Evolutionary conservation across 192 early-diverging fungal species (phyloP), one percentile per base, ranked within the genome.

Genomic region (Chytriomyces confervae): DNA sequence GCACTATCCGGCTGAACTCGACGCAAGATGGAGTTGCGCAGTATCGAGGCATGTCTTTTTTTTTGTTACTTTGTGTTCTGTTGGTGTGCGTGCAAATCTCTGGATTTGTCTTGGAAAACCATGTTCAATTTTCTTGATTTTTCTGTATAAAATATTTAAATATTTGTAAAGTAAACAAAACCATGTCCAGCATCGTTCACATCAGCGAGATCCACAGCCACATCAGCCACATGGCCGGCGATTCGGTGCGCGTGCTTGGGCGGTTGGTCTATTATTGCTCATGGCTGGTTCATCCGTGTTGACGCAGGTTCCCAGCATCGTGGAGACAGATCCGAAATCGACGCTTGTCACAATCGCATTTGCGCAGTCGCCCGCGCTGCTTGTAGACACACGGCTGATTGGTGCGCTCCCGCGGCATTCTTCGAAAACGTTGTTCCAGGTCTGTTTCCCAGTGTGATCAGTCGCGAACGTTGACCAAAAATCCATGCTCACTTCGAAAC

Each of bases 381-480:
- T 79, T 6, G 68, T 84, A 5, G 83, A 84, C 50, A 63, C 79
- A 0, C 13, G 63, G 6, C 83, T 84, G 13, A 77, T 84, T 43
- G 83, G 83, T 11, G 50, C 68, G 6, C 73, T 84, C n/a, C 64
- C 47, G 36, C 46, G 53, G 24, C 76, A 84, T 62, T 57, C 70
- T 7, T 7, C 68, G 8, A 84, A 81, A 62, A 60, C 79, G 7
- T 50, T 84, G 36, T 61, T 84, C 57, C 79, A 84, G 76, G 36
- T 72, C 80, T 47, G 76, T 83, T 61, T 77, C 77, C 20, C 66
- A 83, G 36, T 36, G 36, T 2, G 36, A 4, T 1, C 36, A 36
- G 36, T 36, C 36, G 36, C 36, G 24, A 27, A 27, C 36, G 36
- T 27, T 27, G 24, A 27, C 24, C 24, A 27, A 27, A 36, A 36